These are phyloP conservation scores for Osmanthus fragrans DNA, from an alignment of 257 asterid species.

Conservation along the genomic window DNA sequence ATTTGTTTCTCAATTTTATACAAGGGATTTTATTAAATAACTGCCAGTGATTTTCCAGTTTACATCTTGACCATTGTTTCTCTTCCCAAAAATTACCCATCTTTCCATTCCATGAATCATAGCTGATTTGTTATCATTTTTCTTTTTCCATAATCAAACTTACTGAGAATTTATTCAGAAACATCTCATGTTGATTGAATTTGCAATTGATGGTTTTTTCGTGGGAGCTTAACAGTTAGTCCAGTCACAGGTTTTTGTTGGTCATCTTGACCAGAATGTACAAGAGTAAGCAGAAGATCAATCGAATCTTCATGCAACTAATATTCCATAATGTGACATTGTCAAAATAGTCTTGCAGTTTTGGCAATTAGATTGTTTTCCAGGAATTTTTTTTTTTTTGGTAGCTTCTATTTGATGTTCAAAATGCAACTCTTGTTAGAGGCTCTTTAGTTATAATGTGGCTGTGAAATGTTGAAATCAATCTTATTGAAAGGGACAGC, in stretches of 20 bases:
- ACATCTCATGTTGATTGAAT: neutral
- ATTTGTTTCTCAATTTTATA: constrained; percentile 1
- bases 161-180: neutral
- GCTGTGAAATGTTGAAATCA: neutral
- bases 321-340: neutral
- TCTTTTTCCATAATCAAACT: neutral
- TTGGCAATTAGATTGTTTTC: neutral
- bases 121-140: neutral
- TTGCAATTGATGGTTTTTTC: neutral
- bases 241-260: neutral
- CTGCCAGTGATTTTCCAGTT: neutral
- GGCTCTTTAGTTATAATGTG: neutral
- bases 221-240: neutral
- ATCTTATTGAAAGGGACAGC: neutral
- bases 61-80: neutral
- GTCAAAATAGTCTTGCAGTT: neutral
- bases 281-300: neutral
- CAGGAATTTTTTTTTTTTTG: neutral
- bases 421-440: neutral
- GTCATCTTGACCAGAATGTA: constrained; percentile 1
- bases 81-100: neutral
- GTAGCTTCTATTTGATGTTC: neutral
- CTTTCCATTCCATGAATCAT: neutral
- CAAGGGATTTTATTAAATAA: constrained; percentile 5
- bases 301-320: neutral